Base-by-base conservation (phyloP, 805 yeast genomes). In the Candida ponderosae region DNA sequence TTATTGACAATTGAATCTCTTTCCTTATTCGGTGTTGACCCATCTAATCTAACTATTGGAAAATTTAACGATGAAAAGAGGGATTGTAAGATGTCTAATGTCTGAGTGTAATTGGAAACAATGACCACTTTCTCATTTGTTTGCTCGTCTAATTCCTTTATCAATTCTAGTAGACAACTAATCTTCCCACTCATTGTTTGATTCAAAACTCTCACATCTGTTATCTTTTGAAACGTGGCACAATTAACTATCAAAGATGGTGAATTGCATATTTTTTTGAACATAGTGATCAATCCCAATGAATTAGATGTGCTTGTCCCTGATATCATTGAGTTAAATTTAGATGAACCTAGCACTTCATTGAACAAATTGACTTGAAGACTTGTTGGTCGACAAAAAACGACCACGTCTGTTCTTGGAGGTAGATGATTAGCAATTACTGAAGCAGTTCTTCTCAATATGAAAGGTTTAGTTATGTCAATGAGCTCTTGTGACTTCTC, bases 101-200 rank as follows among this genome's bases (percentile, higher is more conserved):
- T 87, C 49, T 84, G 81, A 0, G 97, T 90, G 44, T 79, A 89
- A 44, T 90, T 87, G 0, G 96, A 88, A 1, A 89, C 83, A 19
- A 90, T 58, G 1, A 90, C 96, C 3, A 81, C 76, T 53, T 89
- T 90, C 51, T 90, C 97, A 6, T 67, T 62, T 1, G 69, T 57
- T 4, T 51, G 45, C 2, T 48, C 40, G 20, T 56, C 54, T 3
- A 86, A 66, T 32, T 72, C 71, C 2, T 63, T 54, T 5, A 93
- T 45, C 9, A 89, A 54, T 3, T 73, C 68, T 26, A 76, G 66
- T 6, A 90, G 58, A 0, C 81, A 65, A 31, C 63, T 62, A 19
- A 88, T 61, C 53, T 90, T 90, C 3, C 96, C 95, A 41, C 54
- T 48, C 0, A 40, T 42, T 28, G 26, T 26, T 35, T 38, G 46